Evolutionary conservation across 495 filamentous ascomycete species (phyloP).

Genomic region (Penicillium maclennaniae): DNA sequence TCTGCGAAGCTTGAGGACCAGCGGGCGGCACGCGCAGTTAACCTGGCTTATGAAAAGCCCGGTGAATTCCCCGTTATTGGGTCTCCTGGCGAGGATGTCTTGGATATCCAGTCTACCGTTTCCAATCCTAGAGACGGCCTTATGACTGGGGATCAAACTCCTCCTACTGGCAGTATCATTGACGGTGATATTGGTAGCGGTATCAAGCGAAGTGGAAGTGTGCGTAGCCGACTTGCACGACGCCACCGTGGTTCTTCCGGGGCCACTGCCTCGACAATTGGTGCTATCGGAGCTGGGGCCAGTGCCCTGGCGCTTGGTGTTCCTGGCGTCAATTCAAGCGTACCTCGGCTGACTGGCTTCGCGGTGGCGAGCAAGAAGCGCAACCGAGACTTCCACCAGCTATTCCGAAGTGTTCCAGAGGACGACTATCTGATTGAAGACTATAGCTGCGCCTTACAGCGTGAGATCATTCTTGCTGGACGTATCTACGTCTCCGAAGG

Average conservation of each 20-base stretch:
- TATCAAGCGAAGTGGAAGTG: conserved; percentile 71
- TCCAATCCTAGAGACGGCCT: conserved; percentile 34
- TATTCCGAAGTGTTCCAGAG: conserved; percentile 95
- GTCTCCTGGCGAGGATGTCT: conserved; percentile 27
- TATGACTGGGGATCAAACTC: conserved; percentile 52
- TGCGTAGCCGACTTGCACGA: conserved; percentile 70
- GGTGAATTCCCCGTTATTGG: conserved; percentile 21
- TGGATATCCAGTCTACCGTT: conserved; percentile 31
- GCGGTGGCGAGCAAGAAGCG: conserved; percentile 94
- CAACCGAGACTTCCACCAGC: conserved; percentile 88
- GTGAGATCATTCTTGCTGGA: conserved; percentile 92
- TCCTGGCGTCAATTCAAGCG: conserved; percentile 51
- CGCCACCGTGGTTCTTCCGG: conserved; percentile 83
- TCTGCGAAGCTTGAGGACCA: conserved; percentile 55
- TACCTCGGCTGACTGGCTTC: conserved; percentile 85
- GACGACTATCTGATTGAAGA: conserved; percentile 98
- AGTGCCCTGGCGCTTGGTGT: conserved; percentile 62
- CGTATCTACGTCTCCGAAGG: conserved; percentile 95
- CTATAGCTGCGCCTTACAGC: conserved; percentile 93
- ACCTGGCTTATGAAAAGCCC: conserved; percentile 57
- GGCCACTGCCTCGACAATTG: conserved; percentile 70
- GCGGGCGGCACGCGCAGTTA: conserved; percentile 56
- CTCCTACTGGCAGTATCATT: conserved; percentile 61
- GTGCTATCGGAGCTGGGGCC: conserved; percentile 62
- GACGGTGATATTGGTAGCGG: conserved; percentile 60